Percentiles rank a stretch among this genome's conserved stretches.
Evolutionary conservation across 2,329 filamentous ascomycete species (phyloP).

Genomic region (Pyricularia pennisetigena): DNA sequence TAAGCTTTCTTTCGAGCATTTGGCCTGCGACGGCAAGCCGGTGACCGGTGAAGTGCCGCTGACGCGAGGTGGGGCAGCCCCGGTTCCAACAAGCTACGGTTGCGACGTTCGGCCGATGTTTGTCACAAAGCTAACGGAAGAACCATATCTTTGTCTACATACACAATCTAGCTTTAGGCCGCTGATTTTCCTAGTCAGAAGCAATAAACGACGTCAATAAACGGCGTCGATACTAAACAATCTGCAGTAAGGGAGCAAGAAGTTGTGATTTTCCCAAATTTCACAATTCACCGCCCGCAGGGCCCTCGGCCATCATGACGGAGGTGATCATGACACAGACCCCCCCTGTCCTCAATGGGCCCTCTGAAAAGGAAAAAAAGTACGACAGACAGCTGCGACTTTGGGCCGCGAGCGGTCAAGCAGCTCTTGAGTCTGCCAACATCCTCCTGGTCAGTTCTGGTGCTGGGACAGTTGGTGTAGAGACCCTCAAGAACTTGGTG

Average conservation of each 20-base stretch:
- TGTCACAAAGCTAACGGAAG: not conserved
- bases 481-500: constrained; percentile 95
- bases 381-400: constrained; percentile 93
- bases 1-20: not conserved
- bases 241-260: not conserved
- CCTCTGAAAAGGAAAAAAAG: constrained; percentile 58
- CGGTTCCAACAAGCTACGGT: not conserved
- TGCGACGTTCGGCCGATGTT: not conserved
- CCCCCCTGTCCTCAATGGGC: constrained; percentile 38
- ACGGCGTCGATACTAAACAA: not conserved
- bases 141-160: not conserved
- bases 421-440: constrained; percentile 80
- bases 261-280: not conserved
- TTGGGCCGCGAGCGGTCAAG: constrained; percentile 89
- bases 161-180: not conserved
- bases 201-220: not conserved
- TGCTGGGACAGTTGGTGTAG: constrained; percentile 76
- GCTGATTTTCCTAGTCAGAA: not conserved
- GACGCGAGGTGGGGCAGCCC: not conserved
- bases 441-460: constrained; percentile 87
- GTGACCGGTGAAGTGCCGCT: not conserved
- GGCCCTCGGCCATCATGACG: constrained; percentile 24
- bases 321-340: constrained; percentile 34
- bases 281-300: not conserved
- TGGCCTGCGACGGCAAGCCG: not conserved